Conservation (phyloP, 192 early-diverging fungal species). For the Coemansia sp. region DNA sequence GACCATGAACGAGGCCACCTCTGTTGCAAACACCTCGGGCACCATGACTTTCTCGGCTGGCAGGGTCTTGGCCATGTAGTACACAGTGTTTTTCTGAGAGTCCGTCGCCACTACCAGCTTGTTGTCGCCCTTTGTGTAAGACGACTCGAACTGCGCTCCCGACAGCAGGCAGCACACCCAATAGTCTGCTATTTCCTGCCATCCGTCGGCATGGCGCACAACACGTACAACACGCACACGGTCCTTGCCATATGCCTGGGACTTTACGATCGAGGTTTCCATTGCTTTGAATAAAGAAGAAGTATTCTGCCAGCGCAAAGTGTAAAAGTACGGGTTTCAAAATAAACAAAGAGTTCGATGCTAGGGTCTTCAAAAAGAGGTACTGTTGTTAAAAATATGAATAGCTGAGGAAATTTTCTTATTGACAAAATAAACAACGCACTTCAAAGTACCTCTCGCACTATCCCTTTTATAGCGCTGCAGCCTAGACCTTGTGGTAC, state of each 20-base stretch:
- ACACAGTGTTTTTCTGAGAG: constrained; percentile 77
- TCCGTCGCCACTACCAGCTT: constrained; percentile 74
- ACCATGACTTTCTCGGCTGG: constrained; percentile 62
- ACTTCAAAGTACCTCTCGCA: neutral
- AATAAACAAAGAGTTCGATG: no score
- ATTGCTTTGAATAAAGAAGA: constrained; percentile 13
- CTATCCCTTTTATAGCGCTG: neutral
- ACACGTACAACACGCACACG: constrained; percentile 72
- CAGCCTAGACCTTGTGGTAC: no score
- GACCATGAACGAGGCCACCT: constrained; percentile 68
- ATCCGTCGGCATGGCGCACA: constrained; percentile 56
- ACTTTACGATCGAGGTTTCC: constrained; percentile 57
- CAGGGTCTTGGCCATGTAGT: constrained; percentile 68
- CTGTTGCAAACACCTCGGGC: constrained; percentile 70
- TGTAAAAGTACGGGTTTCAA: no score
- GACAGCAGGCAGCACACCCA: constrained; percentile 62
- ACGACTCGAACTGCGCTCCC: constrained; percentile 59
- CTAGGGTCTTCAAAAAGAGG: no score
- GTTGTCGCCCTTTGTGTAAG: constrained; percentile 79
- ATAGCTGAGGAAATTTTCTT: neutral
- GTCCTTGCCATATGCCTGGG: constrained; percentile 73
- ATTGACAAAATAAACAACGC: neutral
- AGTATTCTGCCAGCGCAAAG: no score
- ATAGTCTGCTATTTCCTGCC: constrained; percentile 70
- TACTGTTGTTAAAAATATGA: no score